These are phyloP conservation scores for Mycena metata DNA, from an alignment of 768 basidiomycete genomes.

Conservation along the genomic window DNA sequence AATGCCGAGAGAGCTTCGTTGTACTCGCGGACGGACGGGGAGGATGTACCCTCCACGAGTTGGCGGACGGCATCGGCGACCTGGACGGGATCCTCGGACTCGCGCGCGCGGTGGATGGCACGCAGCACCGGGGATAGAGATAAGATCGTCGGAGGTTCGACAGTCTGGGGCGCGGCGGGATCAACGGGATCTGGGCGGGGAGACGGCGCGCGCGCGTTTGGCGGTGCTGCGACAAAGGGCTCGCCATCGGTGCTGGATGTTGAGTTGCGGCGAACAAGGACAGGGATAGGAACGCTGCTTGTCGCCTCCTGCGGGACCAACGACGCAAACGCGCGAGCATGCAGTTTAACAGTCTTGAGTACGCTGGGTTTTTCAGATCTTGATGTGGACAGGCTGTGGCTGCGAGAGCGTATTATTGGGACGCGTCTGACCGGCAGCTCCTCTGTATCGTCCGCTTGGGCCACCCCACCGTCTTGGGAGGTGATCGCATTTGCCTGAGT, in stretches of 20 bases:
- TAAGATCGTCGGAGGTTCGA: slow-evolving; percentile 23
- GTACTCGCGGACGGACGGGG: slow-evolving; percentile 65
- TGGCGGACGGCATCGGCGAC: slow-evolving; percentile 53
- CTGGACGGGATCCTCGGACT: slow-evolving; percentile 41
- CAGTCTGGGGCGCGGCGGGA: slow-evolving; percentile 46
- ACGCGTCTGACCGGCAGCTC: slow-evolving; percentile 56
- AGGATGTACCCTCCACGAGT: slow-evolving; percentile 46
- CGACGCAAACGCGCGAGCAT: slow-evolving; percentile 64
- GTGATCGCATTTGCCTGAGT: slow-evolving; percentile 78
- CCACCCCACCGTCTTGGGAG: slow-evolving; percentile 62
- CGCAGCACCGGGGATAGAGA: slow-evolving; percentile 37
- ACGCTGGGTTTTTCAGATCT: slow-evolving; percentile 60
- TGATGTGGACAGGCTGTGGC: slow-evolving; percentile 71
- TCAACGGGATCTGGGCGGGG: slow-evolving; percentile 32
- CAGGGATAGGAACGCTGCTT: slow-evolving; percentile 41
- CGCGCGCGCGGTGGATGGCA: slow-evolving; percentile 46
- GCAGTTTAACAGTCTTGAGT: slow-evolving; percentile 72
- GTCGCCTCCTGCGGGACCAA: slow-evolving; percentile 27
- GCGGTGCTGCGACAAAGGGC: slow-evolving; percentile 31
- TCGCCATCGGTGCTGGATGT: slow-evolving; percentile 50
- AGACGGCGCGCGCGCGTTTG: slow-evolving; percentile 29
- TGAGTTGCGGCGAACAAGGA: slow-evolving; percentile 63
- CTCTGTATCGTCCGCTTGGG: slow-evolving; percentile 71
- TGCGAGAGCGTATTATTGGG: slow-evolving; percentile 61
- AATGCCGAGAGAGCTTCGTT: slow-evolving; percentile 74